Base-by-base conservation (phyloP, 345 rosid species). In the Euphorbia peplus region DNA sequence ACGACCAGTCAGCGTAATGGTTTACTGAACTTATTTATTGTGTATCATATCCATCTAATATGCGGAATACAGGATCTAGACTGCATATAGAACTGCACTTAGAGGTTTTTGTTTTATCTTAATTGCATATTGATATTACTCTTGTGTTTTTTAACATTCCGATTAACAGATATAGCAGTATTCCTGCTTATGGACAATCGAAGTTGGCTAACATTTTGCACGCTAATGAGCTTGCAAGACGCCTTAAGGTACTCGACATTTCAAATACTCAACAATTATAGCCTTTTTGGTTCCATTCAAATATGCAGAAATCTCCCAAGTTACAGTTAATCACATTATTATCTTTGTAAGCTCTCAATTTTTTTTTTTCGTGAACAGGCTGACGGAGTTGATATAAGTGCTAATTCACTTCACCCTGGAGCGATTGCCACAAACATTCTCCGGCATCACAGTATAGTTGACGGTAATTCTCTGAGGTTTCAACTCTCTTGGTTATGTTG, bases 131-230 rank as follows among this genome's bases (percentile, higher is more conserved):
- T 9, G 55, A 29, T 29, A n/a, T 1, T 6, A 3, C 6, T 30
- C n/a, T 21, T 32, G 8, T 52, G 29, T 24, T 35, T 63, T 30
- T 62, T 41, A 18, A 14, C 24, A 0, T 62, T 28, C 41, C 3
- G 21, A 60, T 61, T 21, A 75, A 15, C 85, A 88, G 90, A 71
- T 88, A 84, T 66, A 74, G 41, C 64, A 71, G 75, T 50, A 16
- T 84, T 0, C 58, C 41, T 39, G 83, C 93, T 8, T 88, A 88
- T 76, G 86, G 80, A 32, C 88, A 84, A 47, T 84, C 88, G 24
- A 93, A 93, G 78, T 88, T 93, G 15, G 86, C 87, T 65, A 90
- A 87, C 72, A 70, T 90, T 71, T 77, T 93, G 85, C 95, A 90
- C 72, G 91, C 92, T 21, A 86, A 83, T 63, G 98, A 93, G 87